A percentile compares a stretch with the other conserved stretches of the same genome.
Evolutionary conservation across 352 stramenopile species (phyloP).

Genomic region (Phytophthora brassicae): DNA sequence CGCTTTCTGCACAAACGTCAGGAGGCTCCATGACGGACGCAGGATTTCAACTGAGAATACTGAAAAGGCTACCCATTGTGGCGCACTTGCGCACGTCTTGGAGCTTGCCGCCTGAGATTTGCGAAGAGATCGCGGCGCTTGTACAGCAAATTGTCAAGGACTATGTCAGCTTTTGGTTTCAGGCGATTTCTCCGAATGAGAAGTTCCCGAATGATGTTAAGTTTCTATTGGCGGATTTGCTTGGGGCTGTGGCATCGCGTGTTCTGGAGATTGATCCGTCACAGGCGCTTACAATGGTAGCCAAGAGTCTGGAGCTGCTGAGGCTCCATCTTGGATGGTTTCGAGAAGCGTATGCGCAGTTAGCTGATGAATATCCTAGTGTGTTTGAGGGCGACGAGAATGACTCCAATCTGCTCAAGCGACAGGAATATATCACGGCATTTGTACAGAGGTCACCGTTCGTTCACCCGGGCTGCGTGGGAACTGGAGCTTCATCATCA

Average conservation of each 20-base stretch:
- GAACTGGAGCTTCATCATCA: constrained; percentile 7
- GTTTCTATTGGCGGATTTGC: constrained; percentile 64
- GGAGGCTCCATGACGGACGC: constrained; percentile 35
- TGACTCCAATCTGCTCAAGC: constrained; percentile 49
- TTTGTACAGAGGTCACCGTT: constrained; percentile 66
- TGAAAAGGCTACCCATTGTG: constrained; percentile 63
- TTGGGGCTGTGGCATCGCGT: constrained; percentile 55
- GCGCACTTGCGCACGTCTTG: constrained; percentile 64
- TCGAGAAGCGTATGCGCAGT: constrained; percentile 67
- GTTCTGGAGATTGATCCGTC: constrained; percentile 72
- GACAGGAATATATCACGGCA: constrained; percentile 57
- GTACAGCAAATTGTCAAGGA: constrained; percentile 52
- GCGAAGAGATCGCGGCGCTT: constrained; percentile 61
- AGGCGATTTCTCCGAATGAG: constrained; percentile 60
- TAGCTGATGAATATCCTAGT: constrained; percentile 58
- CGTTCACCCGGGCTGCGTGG: constrained; percentile 66
- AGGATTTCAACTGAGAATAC: constrained; percentile 52
- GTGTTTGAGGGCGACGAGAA: constrained; percentile 60
- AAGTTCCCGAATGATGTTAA: constrained; percentile 69
- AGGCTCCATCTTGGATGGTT: constrained; percentile 81
- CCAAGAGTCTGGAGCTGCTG: constrained; percentile 66
- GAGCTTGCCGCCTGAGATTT: constrained; percentile 54
- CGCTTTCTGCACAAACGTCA: background rate
- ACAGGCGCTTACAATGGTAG: constrained; percentile 60
- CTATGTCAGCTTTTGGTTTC: constrained; percentile 73